phyloP scores from a whole-genome alignment of 257 asterid genomes.

The Primulina eburnea region DNA sequence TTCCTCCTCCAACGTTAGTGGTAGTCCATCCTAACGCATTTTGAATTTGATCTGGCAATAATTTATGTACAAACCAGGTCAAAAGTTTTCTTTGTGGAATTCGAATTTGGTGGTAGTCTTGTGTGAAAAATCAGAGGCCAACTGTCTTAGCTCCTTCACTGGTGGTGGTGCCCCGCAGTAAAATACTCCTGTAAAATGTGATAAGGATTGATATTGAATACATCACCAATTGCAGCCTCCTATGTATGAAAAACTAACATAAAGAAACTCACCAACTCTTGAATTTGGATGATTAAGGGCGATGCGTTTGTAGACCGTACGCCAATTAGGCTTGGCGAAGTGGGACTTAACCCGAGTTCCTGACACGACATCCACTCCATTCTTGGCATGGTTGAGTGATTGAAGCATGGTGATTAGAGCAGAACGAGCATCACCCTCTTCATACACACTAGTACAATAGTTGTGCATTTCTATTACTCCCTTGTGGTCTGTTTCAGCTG shows the following conservation, averaged over 20 bases:
- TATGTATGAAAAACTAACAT: no score
- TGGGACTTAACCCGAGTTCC: slow-evolving; percentile 65
- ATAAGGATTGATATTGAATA: neutral
- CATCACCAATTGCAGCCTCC: neutral
- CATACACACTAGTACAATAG: slow-evolving; percentile 73
- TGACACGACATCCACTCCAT: slow-evolving; percentile 64
- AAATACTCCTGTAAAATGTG: slow-evolving; percentile 55
- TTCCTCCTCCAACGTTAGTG: slow-evolving; percentile 15
- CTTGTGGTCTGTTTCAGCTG: slow-evolving; percentile 48
- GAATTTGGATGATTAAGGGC: slow-evolving; percentile 57
- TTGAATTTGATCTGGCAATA: neutral
- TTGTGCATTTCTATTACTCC: slow-evolving; percentile 72
- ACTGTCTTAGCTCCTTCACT: slow-evolving; percentile 51
- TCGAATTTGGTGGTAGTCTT: slow-evolving; percentile 59
- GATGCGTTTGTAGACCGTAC: slow-evolving; percentile 54
- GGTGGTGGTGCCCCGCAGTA: slow-evolving; percentile 68
- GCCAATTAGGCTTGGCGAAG: slow-evolving; percentile 76
- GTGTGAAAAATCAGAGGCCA: slow-evolving; percentile 60
- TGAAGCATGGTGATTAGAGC: slow-evolving; percentile 73
- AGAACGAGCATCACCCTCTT: slow-evolving; percentile 74
- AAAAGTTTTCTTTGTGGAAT: slow-evolving; percentile 66
- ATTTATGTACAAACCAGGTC: slow-evolving; percentile 22
- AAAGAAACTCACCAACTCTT: slow-evolving; percentile 50
- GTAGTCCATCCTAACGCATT: slow-evolving; percentile 9
- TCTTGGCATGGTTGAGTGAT: slow-evolving; percentile 62